These are phyloP conservation scores for Eremothecium sinecaudum DNA, from an alignment of 1,139 yeast genomes.

Conservation along the genomic window DNA sequence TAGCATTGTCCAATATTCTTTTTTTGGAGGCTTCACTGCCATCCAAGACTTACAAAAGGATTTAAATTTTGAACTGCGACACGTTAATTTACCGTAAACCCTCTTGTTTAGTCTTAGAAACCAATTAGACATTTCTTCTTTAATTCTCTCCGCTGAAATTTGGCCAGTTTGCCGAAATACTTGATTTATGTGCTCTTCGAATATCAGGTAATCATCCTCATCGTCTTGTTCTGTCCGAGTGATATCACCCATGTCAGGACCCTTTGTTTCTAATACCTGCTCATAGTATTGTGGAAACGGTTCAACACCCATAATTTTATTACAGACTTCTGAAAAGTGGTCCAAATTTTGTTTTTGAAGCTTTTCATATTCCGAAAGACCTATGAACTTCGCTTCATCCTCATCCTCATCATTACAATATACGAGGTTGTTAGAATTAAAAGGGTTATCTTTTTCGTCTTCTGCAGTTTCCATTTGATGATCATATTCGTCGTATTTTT, in stretches of 20 bases:
- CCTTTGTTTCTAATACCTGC: no score
- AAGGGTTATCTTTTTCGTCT: no score
- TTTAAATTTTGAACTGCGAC: not conserved
- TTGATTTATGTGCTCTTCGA: no score
- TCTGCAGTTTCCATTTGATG: no score
- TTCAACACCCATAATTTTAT: not conserved
- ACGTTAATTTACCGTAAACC: conserved; percentile 1
- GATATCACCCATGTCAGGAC: no score
- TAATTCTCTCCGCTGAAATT: no score
- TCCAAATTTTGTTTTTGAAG: conserved; percentile 1
- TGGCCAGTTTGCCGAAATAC: no score
- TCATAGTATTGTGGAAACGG: conserved; percentile 1
- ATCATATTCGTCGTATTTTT: no score
- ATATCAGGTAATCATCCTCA: no score
- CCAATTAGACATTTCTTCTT: conserved; percentile 1
- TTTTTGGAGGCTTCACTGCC: not conserved
- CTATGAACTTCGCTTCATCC: no score
- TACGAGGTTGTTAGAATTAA: no score
- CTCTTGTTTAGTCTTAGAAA: not conserved
- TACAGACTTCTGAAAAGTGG: not conserved
- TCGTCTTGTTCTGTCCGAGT: not conserved
- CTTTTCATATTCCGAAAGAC: conserved; percentile 1
- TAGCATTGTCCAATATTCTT: conserved; percentile 1
- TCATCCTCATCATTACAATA: no score
- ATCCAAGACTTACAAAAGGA: conserved; percentile 4